These are phyloP conservation scores for Hygrocybe punicea DNA, from an alignment of 768 basidiomycete species.

Conservation along the genomic window DNA sequence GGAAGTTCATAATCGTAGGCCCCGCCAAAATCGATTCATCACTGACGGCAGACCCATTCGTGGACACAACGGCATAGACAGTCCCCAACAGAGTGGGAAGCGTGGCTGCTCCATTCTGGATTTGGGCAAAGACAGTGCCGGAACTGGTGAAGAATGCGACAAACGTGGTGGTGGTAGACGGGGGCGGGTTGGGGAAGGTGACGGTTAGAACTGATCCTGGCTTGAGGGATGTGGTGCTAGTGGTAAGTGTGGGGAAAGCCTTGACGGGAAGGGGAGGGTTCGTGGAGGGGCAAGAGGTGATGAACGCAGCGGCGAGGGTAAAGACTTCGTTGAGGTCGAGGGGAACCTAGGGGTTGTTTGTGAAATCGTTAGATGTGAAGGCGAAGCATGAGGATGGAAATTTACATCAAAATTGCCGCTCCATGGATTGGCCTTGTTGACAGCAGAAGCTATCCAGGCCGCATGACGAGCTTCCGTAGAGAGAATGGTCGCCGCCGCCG, in stretches of 20 bases:
- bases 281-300: slow-evolving; percentile 50
- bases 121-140: slow-evolving; percentile 30
- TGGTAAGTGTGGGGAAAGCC: slow-evolving; percentile 49
- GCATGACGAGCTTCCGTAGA: slow-evolving; percentile 53
- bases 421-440: slow-evolving; percentile 42
- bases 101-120: slow-evolving; percentile 27
- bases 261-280: slow-evolving; percentile 53
- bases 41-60: slow-evolving; percentile 22
- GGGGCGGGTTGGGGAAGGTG: slow-evolving; percentile 12
- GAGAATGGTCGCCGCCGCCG: slow-evolving; percentile 58
- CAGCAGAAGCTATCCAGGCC: slow-evolving; percentile 47
- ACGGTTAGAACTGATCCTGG: slow-evolving; percentile 22
- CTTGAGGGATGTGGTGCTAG: slow-evolving; percentile 29
- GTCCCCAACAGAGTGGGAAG: slow-evolving; percentile 44
- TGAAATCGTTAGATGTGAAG: slow-evolving; percentile 49
- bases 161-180: slow-evolving; percentile 28
- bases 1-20: slow-evolving; percentile 34
- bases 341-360: slow-evolving; percentile 38
- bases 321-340: slow-evolving; percentile 31
- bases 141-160: slow-evolving; percentile 47
- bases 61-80: slow-evolving; percentile 50
- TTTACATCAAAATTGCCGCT: slow-evolving; percentile 45
- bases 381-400: slow-evolving; percentile 34
- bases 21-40: slow-evolving; percentile 48
- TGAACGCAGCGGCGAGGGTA: slow-evolving; percentile 46